These are phyloP conservation scores for Staphylotrichum longicolle DNA, from an alignment of 495 filamentous ascomycete species.

Conservation along the genomic window DNA sequence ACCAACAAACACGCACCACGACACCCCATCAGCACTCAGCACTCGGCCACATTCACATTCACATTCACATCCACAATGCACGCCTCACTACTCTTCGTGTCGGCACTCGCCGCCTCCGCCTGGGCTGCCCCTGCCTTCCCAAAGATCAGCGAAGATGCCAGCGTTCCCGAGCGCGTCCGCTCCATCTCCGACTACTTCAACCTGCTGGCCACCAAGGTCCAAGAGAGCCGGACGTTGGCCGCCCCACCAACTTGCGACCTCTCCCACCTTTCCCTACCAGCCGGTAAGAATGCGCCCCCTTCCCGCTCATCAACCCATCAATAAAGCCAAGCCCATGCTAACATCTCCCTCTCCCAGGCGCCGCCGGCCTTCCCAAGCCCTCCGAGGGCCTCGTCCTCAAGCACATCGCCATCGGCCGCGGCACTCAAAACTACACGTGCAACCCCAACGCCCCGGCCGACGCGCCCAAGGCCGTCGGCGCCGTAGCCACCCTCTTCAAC, in stretches of 20 bases:
- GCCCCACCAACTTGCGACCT: constrained; percentile 51
- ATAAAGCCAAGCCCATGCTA: constrained; percentile 25
- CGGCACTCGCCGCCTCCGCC: constrained; percentile 47
- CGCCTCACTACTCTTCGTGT: constrained; percentile 43
- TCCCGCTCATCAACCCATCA: constrained; percentile 3
- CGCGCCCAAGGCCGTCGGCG: constrained; percentile 64
- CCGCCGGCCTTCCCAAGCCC: constrained; percentile 54
- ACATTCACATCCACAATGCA: constrained; percentile 39
- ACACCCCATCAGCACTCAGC: constrained; percentile 11
- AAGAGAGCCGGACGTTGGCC: constrained; percentile 37
- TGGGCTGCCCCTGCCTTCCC: constrained; percentile 50
- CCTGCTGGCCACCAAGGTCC: constrained; percentile 49
- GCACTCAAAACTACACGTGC: constrained; percentile 93
- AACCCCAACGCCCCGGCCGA: constrained; percentile 53
- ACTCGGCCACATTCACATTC: constrained; percentile 12
- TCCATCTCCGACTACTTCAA: constrained; percentile 55
- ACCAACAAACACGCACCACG: constrained; percentile 6
- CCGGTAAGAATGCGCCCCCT: constrained; percentile 35
- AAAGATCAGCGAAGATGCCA: constrained; percentile 34
- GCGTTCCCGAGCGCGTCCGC: constrained; percentile 38
- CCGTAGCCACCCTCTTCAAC: constrained; percentile 84
- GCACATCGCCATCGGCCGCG: constrained; percentile 82
- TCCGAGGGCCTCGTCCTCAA: constrained; percentile 56
- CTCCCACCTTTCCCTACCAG: constrained; percentile 46
- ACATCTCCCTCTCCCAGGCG: constrained; percentile 27